phyloP scores from a whole-genome alignment of 305 asterid species.

The Caryopteris hybrid region DNA sequence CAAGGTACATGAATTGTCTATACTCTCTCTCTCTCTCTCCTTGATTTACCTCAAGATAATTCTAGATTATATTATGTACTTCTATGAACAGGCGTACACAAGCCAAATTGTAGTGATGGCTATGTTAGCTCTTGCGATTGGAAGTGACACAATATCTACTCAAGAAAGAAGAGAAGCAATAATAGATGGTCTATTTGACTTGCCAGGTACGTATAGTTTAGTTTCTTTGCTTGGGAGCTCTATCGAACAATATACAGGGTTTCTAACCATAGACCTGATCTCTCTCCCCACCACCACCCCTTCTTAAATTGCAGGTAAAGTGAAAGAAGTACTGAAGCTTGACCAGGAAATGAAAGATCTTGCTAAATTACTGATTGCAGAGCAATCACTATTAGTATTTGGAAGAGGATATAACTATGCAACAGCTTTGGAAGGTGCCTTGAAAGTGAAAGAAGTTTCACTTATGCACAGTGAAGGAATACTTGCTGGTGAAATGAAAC shows the following conservation, averaged over 20 bases:
- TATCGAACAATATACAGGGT: background rate
- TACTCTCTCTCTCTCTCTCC: background rate
- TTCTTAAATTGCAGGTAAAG: slow-evolving; percentile 62
- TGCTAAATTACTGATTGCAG: slow-evolving; percentile 65
- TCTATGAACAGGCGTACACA: slow-evolving; percentile 70
- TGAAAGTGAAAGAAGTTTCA: slow-evolving; percentile 95
- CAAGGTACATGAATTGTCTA: slow-evolving; percentile 42
- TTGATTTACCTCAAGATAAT: background rate
- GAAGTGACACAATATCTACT: slow-evolving; percentile 73
- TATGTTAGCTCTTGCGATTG: slow-evolving; percentile 94
- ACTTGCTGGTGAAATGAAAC: slow-evolving; percentile 98
- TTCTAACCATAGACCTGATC: slow-evolving; percentile 5
- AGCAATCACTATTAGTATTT: slow-evolving; percentile 88
- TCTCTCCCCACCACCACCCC: background rate
- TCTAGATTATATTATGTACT: slow-evolving; percentile 6
- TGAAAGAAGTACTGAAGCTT: slow-evolving; percentile 82
- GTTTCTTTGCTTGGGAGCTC: background rate
- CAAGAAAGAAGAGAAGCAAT: slow-evolving; percentile 77
- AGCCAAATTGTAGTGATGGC: slow-evolving; percentile 97
- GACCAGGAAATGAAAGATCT: slow-evolving; percentile 87
- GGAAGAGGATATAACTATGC: slow-evolving; percentile 96
- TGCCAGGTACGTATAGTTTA: slow-evolving; percentile 60
- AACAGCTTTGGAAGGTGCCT: slow-evolving; percentile 92
- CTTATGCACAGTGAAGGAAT: slow-evolving; percentile 99
- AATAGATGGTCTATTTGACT: slow-evolving; percentile 70